A percentile compares a stretch with the other conserved stretches of the same genome.
phyloP scores from a whole-genome alignment of 768 basidiomycete genomes.

The Galerina marginata region DNA sequence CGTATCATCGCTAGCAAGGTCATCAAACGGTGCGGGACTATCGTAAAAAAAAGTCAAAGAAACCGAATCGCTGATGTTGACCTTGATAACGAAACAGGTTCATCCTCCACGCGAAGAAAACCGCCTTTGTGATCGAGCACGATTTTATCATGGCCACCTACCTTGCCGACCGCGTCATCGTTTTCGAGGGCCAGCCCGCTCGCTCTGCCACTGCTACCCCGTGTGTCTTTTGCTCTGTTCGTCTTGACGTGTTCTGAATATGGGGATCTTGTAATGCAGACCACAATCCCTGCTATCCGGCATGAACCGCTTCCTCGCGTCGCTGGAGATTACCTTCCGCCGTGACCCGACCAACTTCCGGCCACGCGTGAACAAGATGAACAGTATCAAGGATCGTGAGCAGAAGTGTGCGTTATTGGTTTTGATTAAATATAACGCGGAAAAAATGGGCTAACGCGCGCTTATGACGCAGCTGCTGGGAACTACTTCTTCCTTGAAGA shows the following conservation, averaged over 20 bases:
- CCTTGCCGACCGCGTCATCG: conserved; percentile 96
- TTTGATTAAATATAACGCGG: conserved; percentile 1
- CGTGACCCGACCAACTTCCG: conserved; percentile 96
- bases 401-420: conserved; percentile 67
- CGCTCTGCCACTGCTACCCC: conserved; percentile 88
- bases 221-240: conserved; percentile 41
- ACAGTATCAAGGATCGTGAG: conserved; percentile 88
- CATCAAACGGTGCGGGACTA: conserved; percentile 79
- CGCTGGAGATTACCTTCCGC: conserved; percentile 96
- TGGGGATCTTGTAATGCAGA: conserved; percentile 42
- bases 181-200: conserved; percentile 89
- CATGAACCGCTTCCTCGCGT: conserved; percentile 97
- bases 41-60: conserved; percentile 1
- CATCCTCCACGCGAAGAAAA: conserved; percentile 96
- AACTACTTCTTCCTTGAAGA: conserved; percentile 96
- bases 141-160: conserved; percentile 99
- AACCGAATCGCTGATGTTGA: not conserved
- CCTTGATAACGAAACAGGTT: conserved; percentile 53
- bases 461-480: conserved; percentile 58
- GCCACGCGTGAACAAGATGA: conserved; percentile 84
- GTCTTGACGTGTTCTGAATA: not conserved
- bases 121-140: conserved; percentile 99
- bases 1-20: conserved; percentile 98
- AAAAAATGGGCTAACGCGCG: not conserved
- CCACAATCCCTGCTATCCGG: conserved; percentile 94